Evolutionary conservation across 23 red algal genomes (phyloP), one percentile per base, ranked within the genome.

Genomic region (Gracilaria caudata): DNA sequence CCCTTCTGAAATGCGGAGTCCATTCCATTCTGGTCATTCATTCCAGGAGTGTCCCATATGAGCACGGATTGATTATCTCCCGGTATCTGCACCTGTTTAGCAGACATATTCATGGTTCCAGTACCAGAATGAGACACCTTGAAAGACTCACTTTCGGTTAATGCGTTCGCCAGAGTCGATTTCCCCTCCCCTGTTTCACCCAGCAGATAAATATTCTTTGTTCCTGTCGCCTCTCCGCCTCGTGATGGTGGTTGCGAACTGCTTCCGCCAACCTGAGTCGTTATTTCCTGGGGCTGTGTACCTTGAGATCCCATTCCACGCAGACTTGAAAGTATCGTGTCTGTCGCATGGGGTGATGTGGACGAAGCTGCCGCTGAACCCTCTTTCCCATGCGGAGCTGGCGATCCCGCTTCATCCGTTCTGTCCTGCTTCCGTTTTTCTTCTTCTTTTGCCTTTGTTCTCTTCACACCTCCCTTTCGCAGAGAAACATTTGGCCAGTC

Each of bases 11-110:
- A 72, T 7, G 33, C 13, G 17, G 19, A 40, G 23, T 72, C 66
- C 38, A 28, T 40, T 40, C 66, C 66, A 43, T 43, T 21, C 38
- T 72, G 20, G 41, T 72, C 35, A 20, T 72, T 72, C 35, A 72
- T 40, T 72, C 66, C 66, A 7, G 66, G 33, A 20, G 66, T 72
- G 38, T 72, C 35, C 66, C 66, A 72, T 43, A 72, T 43, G 2
- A 41, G 2, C 21, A 72, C 38, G 38, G 35, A 40, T n/a, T 40
- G 35, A 5, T 72, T 20, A 1, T 26, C 23, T 0, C 5, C 57
- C 4, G 3, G 21, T 19, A 43, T 72, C 4, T 72, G 0, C 1
- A 72, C 4, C 8, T 2, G 3, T n/a, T 6, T 10, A 0, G 7
- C 19, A 72, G 30, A 40, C 21, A 72, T 43, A 7, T 40, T 23